A percentile compares a stretch with the other conserved stretches of the same genome.
These are phyloP conservation scores for Helichrysum umbraculigerum DNA, from an alignment of 129 eudicot species.

Conservation along the genomic window DNA sequence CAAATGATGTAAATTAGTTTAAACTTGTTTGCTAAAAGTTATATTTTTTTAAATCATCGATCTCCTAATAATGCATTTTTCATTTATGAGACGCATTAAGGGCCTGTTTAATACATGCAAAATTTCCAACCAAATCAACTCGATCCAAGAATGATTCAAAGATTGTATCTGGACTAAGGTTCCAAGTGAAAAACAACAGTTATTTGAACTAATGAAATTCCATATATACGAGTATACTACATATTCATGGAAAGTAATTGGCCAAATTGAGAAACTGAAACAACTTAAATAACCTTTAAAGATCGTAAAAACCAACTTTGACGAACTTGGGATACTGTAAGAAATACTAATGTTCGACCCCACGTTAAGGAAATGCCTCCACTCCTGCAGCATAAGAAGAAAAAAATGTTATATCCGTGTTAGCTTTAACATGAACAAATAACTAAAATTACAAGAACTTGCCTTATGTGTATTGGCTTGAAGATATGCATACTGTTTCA, in stretches of 20 bases:
- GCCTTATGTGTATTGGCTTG: slow-evolving; percentile 44
- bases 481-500: slow-evolving; percentile 33
- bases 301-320: slow-evolving; percentile 44
- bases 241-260: neutral
- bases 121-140: too few relatives aligned
- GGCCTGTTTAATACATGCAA: too few relatives aligned
- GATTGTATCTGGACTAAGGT: too few relatives aligned
- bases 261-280: neutral
- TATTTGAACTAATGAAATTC: neutral
- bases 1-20: neutral
- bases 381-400: slow-evolving; percentile 36
- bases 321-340: slow-evolving; percentile 39
- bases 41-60: too few relatives aligned
- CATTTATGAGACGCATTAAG: too few relatives aligned
- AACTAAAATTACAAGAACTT: neutral
- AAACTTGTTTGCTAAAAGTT: too few relatives aligned
- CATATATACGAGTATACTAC: too few relatives aligned
- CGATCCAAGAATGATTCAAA: too few relatives aligned
- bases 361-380: slow-evolving; percentile 49
- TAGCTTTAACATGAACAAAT: neutral
- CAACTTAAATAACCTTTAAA: slow-evolving; percentile 37
- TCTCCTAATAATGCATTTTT: too few relatives aligned
- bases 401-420: neutral
- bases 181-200: neutral
- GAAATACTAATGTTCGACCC: slow-evolving; percentile 55